Conservation (phyloP, 768 basidiomycete species). For the Trametes maxima region DNA sequence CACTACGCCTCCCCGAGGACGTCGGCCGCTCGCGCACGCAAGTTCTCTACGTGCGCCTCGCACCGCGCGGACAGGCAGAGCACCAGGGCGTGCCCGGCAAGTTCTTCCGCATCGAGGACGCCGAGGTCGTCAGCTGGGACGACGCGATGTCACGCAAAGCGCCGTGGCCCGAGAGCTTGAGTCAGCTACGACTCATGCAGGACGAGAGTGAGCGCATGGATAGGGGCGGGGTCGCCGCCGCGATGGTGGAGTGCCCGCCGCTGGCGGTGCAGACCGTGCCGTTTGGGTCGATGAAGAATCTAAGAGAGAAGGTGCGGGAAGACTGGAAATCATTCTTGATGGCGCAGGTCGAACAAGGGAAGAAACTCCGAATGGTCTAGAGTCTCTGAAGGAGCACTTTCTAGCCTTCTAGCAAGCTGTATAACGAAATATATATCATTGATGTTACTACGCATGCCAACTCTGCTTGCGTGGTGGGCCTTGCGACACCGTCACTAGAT, state of each 20-base stretch:
- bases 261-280: slow-evolving; percentile 37
- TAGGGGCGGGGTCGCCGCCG: slow-evolving; percentile 31
- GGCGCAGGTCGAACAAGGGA: slow-evolving; percentile 26
- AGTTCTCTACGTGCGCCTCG: slow-evolving; percentile 25
- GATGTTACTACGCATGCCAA: too few relatives aligned
- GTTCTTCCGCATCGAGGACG: slow-evolving; percentile 34
- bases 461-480: too few relatives aligned
- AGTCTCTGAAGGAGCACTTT: too few relatives aligned
- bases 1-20: slow-evolving; percentile 32
- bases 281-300: slow-evolving; percentile 34
- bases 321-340: slow-evolving; percentile 27
- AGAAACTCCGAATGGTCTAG: slow-evolving; percentile 6
- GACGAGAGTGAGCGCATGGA: slow-evolving; percentile 31
- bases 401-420: too few relatives aligned
- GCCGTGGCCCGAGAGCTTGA: slow-evolving; percentile 33
- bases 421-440: too few relatives aligned
- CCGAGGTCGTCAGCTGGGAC: slow-evolving; percentile 26
- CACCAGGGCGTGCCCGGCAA: slow-evolving; percentile 30
- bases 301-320: slow-evolving; percentile 10
- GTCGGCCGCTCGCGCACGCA: slow-evolving; percentile 28
- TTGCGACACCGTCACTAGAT: too few relatives aligned
- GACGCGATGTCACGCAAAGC: slow-evolving; percentile 22
- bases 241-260: slow-evolving; percentile 34
- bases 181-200: slow-evolving; percentile 26
- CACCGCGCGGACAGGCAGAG: slow-evolving; percentile 24